These are phyloP conservation scores for Pythium insidiosum DNA, from an alignment of 352 stramenopile genomes.

Conservation along the genomic window DNA sequence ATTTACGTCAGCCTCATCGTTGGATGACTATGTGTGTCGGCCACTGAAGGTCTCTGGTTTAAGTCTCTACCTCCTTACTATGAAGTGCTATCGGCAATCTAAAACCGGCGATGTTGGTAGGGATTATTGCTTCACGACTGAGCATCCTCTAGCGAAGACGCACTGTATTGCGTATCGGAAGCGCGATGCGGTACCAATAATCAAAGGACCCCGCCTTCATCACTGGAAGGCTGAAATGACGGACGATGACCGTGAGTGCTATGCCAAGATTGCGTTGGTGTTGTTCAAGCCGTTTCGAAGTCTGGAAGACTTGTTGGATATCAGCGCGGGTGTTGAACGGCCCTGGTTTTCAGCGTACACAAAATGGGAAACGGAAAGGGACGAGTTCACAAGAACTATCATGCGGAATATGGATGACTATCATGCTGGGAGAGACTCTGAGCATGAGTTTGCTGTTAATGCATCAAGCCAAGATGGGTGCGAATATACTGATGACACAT, in stretches of 20 bases:
- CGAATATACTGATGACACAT: too few species aligned
- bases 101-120: not conserved
- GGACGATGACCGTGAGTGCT: not conserved
- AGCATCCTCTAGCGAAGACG: not conserved
- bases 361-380: not conserved
- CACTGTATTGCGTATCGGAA: not conserved
- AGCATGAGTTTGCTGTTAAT: too few species aligned
- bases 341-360: not conserved
- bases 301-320: not conserved
- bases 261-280: not conserved
- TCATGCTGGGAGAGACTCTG: not conserved
- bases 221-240: not conserved
- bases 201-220: not conserved
- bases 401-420: not conserved
- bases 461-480: too few species aligned
- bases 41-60: not conserved
- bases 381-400: not conserved
- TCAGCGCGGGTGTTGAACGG: not conserved
- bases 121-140: not conserved
- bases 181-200: not conserved
- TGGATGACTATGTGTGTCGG: not conserved
- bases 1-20: not conserved
- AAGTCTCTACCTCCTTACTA: not conserved
- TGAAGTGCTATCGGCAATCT: not conserved
- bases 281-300: not conserved